Evolutionary conservation across 495 filamentous ascomycete species (phyloP), one percentile per base, ranked within the genome.

Genomic region (Lepraria neglecta): DNA sequence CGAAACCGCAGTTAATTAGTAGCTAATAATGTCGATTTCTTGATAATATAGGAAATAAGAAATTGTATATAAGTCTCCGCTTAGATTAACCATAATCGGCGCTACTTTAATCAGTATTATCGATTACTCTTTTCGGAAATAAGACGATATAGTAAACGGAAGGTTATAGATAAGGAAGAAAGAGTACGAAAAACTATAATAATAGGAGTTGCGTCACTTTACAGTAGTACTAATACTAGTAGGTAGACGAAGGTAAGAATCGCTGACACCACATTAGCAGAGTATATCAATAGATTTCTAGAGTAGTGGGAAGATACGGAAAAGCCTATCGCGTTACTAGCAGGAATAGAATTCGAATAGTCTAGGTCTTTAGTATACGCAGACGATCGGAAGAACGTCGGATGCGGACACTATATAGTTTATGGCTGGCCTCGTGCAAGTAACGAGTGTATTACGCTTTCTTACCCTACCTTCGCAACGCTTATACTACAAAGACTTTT

Each of bases 51-150:
- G 14, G 35, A 24, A 33, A 21, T n/a, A 9, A n/a, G 27, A 30
- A 27, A 33, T 53, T 5, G 28, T 64, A 30, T 68, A 68, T 64
- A 66, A 68, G n/a, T 68, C 45, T 24, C 64, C 66, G 35, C 58
- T 68, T 10, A 56, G 46, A 45, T 64, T 47, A 33, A 68, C 60
- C 45, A 61, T 58, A 61, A 68, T 68, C 33, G 66, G 66, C 64
- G 66, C 64, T 47, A 64, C 38, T 58, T 63, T 40, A 57, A 57
- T 67, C 17, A 51, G 52, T 57, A 62, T 62, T 58, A 63, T 63
- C 28, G n/a, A 54, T 48, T 46, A 46, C 27, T 33, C 6, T 43
- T 55, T 59, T 45, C 21, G 30, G 27, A 15, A 17, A 43, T 51
- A 44, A 27, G 51, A 43, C 28, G 40, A 24, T 30, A 52, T 35